A percentile compares a stretch with the other conserved stretches of the same genome.
Evolutionary conservation across 352 stramenopile species (phyloP).

Genomic region (Phytopythium oedochilum): DNA sequence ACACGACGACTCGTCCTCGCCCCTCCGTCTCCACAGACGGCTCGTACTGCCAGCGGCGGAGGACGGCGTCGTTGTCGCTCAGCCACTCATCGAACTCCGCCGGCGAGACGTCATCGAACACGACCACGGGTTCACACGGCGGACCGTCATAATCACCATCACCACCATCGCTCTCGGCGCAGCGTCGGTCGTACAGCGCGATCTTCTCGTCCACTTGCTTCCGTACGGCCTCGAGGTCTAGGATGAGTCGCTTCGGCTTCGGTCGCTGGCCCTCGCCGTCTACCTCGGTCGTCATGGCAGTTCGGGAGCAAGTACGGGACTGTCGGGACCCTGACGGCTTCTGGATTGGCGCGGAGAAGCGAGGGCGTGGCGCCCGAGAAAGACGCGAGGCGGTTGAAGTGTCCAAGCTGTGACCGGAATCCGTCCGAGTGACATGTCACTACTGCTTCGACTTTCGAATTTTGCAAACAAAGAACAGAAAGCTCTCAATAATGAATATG

Average conservation of each 20-base stretch:
- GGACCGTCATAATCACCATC: neutral
- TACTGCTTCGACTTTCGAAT: no score
- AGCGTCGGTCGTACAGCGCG: neutral
- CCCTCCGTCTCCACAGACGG: neutral
- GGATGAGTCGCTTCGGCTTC: neutral
- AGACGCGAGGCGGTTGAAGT: no score
- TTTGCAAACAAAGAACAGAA: no score
- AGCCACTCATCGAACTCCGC: neutral
- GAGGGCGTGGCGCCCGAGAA: no score
- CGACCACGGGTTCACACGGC: neutral
- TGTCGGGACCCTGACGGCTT: no score
- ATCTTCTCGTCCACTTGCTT: neutral
- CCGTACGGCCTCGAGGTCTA: neutral
- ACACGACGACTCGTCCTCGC: neutral
- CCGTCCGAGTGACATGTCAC: no score
- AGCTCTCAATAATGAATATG: no score
- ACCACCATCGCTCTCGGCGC: neutral
- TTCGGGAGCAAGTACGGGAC: no score
- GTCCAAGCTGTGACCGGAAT: no score
- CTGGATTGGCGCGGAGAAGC: no score
- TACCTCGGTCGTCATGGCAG: no score
- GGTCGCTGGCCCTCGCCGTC: no score
- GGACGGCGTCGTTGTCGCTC: neutral
- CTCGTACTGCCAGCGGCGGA: neutral
- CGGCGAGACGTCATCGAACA: neutral